Evolutionary conservation across 108 stramenopile species (phyloP), one percentile per base, ranked within the genome.

Genomic region (Cyclotella distinguenda): DNA sequence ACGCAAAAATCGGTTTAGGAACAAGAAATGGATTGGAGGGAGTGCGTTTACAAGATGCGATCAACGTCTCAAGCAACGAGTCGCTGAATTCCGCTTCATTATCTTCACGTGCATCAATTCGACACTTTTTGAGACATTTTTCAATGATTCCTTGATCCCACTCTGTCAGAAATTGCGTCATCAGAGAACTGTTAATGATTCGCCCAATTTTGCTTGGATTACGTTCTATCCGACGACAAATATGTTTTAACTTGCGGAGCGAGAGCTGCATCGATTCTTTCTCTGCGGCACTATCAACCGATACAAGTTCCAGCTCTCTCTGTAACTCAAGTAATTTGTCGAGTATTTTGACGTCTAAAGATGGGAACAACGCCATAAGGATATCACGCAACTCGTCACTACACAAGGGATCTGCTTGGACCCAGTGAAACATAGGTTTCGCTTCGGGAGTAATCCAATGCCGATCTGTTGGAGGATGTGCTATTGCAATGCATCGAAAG

Each of bases 381-480:
- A 83, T 34, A 51, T 35, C 30, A 9, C 52, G 61, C 36, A 80
- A 43, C 36, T 83, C 82, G 3, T 66, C 59, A 18, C 54, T 63
- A 5, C 64, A 70, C 10, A 83, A 53, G 33, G 79, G 74, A 28
- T 62, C 51, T 13, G 57, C 75, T 49, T 64, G 25, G 30, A 83
- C 49, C 82, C 83, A 84, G 33, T 79, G 57, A 74, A 84, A 84
- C 73, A 79, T 84, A 28, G 62, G 55, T 53, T 31, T 60, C 9
- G 82, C 51, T 49, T 87, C 86, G 1, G 80, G 72, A 28, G 72
- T 82, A n/a, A 87, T 81, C 86, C 86, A 87, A 4, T 64, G 49
- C 35, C 66, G 67, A 4, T 68, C 64, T 31, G 45, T 53, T 8
- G 81, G 81, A 36, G 83, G 84, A 51, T 82, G 79, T 5, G 79